Evolutionary conservation across 2,329 filamentous ascomycete species (phyloP).

Genomic region (Colletotrichum sp.): DNA sequence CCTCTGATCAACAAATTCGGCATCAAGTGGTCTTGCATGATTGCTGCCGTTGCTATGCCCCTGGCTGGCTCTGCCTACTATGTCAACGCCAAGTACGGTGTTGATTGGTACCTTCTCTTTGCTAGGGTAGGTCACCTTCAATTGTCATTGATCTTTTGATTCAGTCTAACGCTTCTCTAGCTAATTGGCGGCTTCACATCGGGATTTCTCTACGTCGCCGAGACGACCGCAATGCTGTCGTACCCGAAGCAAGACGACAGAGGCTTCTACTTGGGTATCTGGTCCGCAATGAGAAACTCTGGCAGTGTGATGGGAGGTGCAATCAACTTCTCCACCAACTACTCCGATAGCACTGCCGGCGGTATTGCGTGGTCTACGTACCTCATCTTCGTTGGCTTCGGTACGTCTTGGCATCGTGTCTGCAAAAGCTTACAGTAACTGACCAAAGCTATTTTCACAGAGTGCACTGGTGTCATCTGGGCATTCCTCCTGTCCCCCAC

Average conservation of each 20-base stretch:
- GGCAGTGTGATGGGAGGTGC: constrained; percentile 46
- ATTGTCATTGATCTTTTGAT: rapidly evolving
- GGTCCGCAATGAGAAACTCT: constrained; percentile 27
- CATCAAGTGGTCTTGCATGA: constrained; percentile 39
- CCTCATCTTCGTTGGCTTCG: constrained; percentile 32
- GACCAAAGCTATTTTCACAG: not conserved
- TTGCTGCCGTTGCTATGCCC: constrained; percentile 37
- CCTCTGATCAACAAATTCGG: constrained; percentile 43
- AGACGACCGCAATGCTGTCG: constrained; percentile 30
- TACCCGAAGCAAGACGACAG: constrained; percentile 22
- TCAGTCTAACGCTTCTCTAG: not conserved
- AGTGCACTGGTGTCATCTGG: constrained; percentile 30
- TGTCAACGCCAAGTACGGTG: constrained; percentile 30
- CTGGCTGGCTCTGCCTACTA: constrained; percentile 38
- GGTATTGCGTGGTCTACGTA: constrained; percentile 31
- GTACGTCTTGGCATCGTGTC: not conserved
- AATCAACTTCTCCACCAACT: constrained; percentile 52
- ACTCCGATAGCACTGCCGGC: constrained; percentile 24
- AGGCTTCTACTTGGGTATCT: constrained; percentile 26
- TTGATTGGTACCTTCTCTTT: constrained; percentile 35
- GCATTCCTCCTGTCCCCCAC: constrained; percentile 31
- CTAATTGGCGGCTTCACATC: constrained; percentile 19
- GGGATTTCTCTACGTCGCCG: constrained; percentile 30
- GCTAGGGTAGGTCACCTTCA: constrained; percentile 19
- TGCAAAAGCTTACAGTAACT: rapidly evolving